phyloP scores from a whole-genome alignment of 2,329 filamentous ascomycete species.

The Seiridium unicorne region DNA sequence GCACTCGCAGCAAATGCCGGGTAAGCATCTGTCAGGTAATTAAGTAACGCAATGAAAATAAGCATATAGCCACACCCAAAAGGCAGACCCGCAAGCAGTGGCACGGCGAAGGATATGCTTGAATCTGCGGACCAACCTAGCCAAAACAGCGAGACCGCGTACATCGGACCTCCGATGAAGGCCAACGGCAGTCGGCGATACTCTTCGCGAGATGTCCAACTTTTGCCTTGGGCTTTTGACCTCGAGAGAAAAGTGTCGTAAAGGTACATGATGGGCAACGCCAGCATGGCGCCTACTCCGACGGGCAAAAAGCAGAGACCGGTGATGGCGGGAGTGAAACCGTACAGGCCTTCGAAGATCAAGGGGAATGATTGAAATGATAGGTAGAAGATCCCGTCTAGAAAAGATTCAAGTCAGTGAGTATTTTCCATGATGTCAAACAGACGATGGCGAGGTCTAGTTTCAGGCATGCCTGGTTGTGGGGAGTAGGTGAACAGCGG shows the following conservation, averaged over 20 bases:
- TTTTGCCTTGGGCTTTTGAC: conserved; percentile 44
- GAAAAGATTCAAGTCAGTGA: no score
- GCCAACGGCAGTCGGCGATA: conserved; percentile 70
- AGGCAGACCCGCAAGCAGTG: not conserved
- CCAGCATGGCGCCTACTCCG: conserved; percentile 58
- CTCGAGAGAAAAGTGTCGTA: conserved; percentile 62
- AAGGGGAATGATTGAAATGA: conserved; percentile 74
- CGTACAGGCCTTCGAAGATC: conserved; percentile 65
- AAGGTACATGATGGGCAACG: conserved; percentile 58
- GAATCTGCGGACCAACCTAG: conserved; percentile 51
- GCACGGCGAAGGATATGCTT: not conserved
- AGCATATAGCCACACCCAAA: conserved; percentile 20
- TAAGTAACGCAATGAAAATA: conserved; percentile 61
- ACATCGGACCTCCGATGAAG: conserved; percentile 66
- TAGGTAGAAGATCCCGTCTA: conserved; percentile 62
- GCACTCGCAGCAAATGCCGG: conserved; percentile 60
- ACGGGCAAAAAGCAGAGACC: conserved; percentile 71
- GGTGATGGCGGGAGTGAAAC: conserved; percentile 60
- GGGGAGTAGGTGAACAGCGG: no score
- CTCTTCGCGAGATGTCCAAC: conserved; percentile 64
- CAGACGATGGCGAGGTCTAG: no score
- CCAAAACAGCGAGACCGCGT: conserved; percentile 56
- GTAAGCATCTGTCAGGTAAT: conserved; percentile 68
- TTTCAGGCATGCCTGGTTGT: no score
- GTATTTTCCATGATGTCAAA: no score